These are phyloP conservation scores for Cryphonectria nitschkei DNA, from an alignment of 2,329 filamentous ascomycete species.

Conservation along the genomic window DNA sequence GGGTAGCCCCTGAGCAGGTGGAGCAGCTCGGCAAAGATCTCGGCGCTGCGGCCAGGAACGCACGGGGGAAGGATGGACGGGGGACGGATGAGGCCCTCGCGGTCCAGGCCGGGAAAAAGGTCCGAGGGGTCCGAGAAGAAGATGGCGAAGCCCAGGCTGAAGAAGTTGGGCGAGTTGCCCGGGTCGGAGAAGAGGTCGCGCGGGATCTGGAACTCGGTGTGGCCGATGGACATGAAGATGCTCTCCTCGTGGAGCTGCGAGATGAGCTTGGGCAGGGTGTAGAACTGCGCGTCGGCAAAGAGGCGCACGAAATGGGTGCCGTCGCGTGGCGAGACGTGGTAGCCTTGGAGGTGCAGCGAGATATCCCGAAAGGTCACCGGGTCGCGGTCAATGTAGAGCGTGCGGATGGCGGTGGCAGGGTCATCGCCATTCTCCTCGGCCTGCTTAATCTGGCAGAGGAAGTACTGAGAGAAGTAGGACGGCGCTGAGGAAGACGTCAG, in stretches of 20 bases:
- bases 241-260: slow-evolving; percentile 89
- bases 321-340: slow-evolving; percentile 81
- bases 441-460: slow-evolving; percentile 75
- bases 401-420: slow-evolving; percentile 60
- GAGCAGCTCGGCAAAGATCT: slow-evolving; percentile 81
- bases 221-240: slow-evolving; percentile 90
- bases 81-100: slow-evolving; percentile 78
- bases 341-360: slow-evolving; percentile 86
- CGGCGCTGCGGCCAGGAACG: slow-evolving; percentile 80
- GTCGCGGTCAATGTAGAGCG: slow-evolving; percentile 93
- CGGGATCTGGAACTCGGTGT: slow-evolving; percentile 85
- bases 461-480: slow-evolving; percentile 95
- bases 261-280: slow-evolving; percentile 83
- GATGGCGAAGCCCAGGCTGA: slow-evolving; percentile 84
- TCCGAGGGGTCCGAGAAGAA: slow-evolving; percentile 80
- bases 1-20: slow-evolving; percentile 84
- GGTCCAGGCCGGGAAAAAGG: slow-evolving; percentile 83
- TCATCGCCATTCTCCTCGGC: slow-evolving; percentile 64
- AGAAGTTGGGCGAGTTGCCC: slow-evolving; percentile 94
- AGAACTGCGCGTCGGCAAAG: slow-evolving; percentile 95
- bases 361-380: slow-evolving; percentile 89
- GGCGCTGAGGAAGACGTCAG: slow-evolving; percentile 62
- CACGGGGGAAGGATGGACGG: slow-evolving; percentile 83
- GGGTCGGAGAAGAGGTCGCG: slow-evolving; percentile 83
- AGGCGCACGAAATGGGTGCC: slow-evolving; percentile 87